Evolutionary conservation across 768 basidiomycete genomes (phyloP).

Genomic region (Auriscalpium orientale): DNA sequence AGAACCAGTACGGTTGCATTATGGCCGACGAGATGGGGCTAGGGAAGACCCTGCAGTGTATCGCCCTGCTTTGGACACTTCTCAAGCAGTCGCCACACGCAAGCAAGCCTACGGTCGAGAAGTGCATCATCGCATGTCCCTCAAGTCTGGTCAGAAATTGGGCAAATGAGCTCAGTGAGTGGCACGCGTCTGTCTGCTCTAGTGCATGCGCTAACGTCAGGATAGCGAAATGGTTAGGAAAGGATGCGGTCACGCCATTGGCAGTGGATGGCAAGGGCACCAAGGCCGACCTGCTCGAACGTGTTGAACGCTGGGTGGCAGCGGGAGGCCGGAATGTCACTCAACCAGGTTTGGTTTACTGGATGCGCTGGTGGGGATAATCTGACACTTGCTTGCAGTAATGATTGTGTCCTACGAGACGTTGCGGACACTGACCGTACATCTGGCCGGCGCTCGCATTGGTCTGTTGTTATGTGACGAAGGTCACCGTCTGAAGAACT

Average conservation of each 20-base stretch:
- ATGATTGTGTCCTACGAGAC: conserved; percentile 99
- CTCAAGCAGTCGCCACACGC: conserved; percentile 91
- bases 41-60: conserved; percentile 95
- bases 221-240: conserved; percentile 92
- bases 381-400: conserved; percentile 37
- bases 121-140: conserved; percentile 96
- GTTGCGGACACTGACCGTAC: conserved; percentile 67
- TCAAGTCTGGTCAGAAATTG: conserved; percentile 96
- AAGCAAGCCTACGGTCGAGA: conserved; percentile 85
- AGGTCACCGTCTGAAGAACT: conserved; percentile 95
- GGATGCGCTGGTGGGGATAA: neutral
- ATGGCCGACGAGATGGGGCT: conserved; percentile 99
- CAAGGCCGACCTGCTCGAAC: conserved; percentile 70
- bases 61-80: conserved; percentile 90
- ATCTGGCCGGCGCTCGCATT: conserved; percentile 74
- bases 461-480: conserved; percentile 95
- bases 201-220: neutral
- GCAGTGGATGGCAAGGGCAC: conserved; percentile 91
- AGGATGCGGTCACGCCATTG: conserved; percentile 71
- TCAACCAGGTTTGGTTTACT: conserved; percentile 61
- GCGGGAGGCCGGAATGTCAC: conserved; percentile 86
- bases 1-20: conserved; percentile 91
- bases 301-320: conserved; percentile 83
- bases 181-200: neutral
- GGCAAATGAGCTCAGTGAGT: conserved; percentile 89